These are phyloP conservation scores for Chimonanthus salicifolius DNA, from an alignment of 164 flowering plant genomes.

Conservation along the genomic window DNA sequence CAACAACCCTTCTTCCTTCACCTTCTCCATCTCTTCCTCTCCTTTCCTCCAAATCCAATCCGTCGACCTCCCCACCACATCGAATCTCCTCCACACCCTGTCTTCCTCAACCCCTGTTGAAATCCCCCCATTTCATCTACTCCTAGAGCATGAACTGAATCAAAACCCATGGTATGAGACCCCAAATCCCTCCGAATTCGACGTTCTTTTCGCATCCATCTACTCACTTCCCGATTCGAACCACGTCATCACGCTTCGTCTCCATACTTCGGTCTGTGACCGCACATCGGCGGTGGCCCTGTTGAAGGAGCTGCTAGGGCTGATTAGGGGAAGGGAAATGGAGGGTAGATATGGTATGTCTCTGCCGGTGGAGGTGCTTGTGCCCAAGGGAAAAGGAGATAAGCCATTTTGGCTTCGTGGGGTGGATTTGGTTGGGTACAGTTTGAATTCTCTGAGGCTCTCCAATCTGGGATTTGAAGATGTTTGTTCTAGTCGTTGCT, in stretches of 20 bases:
- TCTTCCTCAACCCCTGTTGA: not conserved
- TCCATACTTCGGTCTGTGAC: conserved; percentile 75
- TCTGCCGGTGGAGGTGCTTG: conserved; percentile 56
- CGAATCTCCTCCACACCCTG: not conserved
- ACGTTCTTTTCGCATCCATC: conserved; percentile 35
- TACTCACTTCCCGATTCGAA: conserved; percentile 32
- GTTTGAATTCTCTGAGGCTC: conserved; percentile 62
- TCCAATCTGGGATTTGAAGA: conserved; percentile 49
- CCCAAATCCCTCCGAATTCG: conserved; percentile 10
- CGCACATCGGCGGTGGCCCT: conserved; percentile 53
- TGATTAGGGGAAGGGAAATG: conserved; percentile 17
- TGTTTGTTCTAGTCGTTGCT: conserved; percentile 25
- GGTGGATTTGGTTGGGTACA: conserved; percentile 72
- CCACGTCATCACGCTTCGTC: conserved; percentile 49
- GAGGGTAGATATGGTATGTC: conserved; percentile 23
- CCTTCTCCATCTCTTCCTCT: conserved; percentile 36
- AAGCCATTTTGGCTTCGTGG: conserved; percentile 90
- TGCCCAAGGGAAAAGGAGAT: conserved; percentile 50
- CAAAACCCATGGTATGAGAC: conserved; percentile 43
- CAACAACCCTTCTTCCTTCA: conserved; percentile 31
- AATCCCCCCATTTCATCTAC: conserved; percentile 34
- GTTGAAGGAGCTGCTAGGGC: conserved; percentile 36
- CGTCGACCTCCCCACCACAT: conserved; percentile 12
- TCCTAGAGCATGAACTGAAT: conserved; percentile 71
- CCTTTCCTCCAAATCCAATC: conserved; percentile 31